These are phyloP conservation scores for Coniosporium apollinis DNA, from an alignment of 495 filamentous ascomycete species.

Conservation along the genomic window DNA sequence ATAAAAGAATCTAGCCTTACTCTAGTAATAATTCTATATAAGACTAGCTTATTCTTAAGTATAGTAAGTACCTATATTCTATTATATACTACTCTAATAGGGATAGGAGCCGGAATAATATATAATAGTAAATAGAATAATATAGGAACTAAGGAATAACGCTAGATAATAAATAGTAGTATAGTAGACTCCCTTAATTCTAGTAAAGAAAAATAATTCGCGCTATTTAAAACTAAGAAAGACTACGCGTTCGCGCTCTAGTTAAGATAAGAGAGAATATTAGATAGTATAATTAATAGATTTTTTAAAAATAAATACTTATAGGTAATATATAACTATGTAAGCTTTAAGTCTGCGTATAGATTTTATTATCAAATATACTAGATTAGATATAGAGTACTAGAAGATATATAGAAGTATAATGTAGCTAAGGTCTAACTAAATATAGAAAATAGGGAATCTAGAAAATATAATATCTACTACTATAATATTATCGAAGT, in stretches of 20 bases:
- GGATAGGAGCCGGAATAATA: too few relatives aligned
- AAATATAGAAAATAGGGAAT: background rate
- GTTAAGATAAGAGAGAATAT: background rate
- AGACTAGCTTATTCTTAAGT: too few relatives aligned
- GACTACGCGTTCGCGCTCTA: background rate
- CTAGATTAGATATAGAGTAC: background rate
- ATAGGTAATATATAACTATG: background rate
- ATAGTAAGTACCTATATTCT: too few relatives aligned
- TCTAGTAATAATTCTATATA: too few relatives aligned
- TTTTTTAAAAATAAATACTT: background rate
- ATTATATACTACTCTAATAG: too few relatives aligned
- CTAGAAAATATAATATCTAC: background rate
- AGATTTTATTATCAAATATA: background rate
- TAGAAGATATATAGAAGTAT: background rate
- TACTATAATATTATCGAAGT: background rate
- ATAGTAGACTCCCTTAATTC: too few relatives aligned
- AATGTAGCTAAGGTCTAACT: background rate
- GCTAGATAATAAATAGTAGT: too few relatives aligned
- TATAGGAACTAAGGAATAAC: too few relatives aligned
- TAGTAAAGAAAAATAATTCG: background rate
- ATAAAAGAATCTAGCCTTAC: too few relatives aligned
- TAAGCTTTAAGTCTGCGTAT: background rate
- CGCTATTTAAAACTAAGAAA: background rate
- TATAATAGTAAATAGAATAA: too few relatives aligned
- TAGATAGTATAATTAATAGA: background rate